phyloP scores from a whole-genome alignment of 2,329 filamentous ascomycete species.

The Aureobasidium sp. region DNA sequence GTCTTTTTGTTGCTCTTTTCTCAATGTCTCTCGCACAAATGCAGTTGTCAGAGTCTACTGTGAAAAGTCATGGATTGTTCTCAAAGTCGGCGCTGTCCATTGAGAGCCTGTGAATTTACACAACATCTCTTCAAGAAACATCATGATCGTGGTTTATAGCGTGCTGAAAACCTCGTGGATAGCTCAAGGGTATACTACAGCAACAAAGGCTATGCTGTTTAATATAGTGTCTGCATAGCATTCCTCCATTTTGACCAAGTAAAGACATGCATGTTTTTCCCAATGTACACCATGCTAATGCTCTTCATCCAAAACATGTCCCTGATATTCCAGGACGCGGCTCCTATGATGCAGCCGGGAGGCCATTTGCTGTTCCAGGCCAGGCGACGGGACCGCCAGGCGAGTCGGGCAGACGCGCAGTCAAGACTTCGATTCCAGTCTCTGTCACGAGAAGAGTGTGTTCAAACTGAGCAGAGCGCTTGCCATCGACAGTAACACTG shows the following conservation, averaged over 20 bases:
- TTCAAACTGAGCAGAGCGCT: conserved; percentile 87
- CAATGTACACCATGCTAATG: conserved; percentile 5
- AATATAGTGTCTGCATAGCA: not conserved
- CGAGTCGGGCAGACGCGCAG: conserved; percentile 63
- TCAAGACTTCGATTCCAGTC: conserved; percentile 73
- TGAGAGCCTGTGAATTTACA: too few species aligned
- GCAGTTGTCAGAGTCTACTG: too few species aligned
- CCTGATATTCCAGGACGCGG: not conserved
- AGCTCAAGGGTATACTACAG: not conserved
- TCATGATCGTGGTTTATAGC: not conserved
- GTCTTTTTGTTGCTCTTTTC: too few species aligned
- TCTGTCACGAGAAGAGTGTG: conserved; percentile 80
- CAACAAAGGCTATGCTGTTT: not conserved
- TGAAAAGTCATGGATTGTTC: too few species aligned
- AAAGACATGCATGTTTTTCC: not conserved
- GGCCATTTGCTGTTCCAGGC: conserved; percentile 32
- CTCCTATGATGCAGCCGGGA: not conserved
- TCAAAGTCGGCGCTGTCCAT: too few species aligned
- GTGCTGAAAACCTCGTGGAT: not conserved
- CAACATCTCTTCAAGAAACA: not conserved
- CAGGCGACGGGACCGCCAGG: conserved; percentile 66
- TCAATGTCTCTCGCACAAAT: too few species aligned
- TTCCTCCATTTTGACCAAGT: not conserved
- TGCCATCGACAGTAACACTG: conserved; percentile 84
- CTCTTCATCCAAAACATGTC: not conserved